phyloP scores from a whole-genome alignment of 768 basidiomycete genomes.

The Cyclocybe aegerita region DNA sequence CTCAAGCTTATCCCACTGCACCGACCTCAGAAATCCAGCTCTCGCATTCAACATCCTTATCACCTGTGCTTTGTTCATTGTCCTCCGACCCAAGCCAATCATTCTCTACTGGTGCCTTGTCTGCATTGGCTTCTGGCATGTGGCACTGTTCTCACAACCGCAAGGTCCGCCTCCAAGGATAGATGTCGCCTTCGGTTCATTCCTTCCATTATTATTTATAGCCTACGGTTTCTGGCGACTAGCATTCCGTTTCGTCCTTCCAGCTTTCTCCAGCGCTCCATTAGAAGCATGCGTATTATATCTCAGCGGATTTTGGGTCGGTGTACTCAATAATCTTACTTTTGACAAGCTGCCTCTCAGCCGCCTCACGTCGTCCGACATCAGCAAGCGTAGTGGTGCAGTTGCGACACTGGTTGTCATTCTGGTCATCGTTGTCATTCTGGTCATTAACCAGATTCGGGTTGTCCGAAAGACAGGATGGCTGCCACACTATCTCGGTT shows the following conservation, averaged over 20 bases:
- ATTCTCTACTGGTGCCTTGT: constrained; percentile 76
- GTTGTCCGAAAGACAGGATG: constrained; percentile 85
- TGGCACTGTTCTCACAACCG: constrained; percentile 77
- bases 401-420: constrained; percentile 70
- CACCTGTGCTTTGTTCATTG: constrained; percentile 64
- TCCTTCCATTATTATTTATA: constrained; percentile 78
- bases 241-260: constrained; percentile 72
- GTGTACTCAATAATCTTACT: constrained; percentile 72
- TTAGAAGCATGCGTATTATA: constrained; percentile 76
- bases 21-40: constrained; percentile 67
- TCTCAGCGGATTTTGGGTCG: constrained; percentile 76
- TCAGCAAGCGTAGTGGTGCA: constrained; percentile 64
- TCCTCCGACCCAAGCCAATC: constrained; percentile 71
- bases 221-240: constrained; percentile 78
- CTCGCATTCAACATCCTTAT: constrained; percentile 73
- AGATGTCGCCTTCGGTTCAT: constrained; percentile 70
- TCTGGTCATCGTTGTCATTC: constrained; percentile 53
- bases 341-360: constrained; percentile 73
- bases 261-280: constrained; percentile 64
- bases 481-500: constrained; percentile 72
- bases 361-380: constrained; percentile 69
- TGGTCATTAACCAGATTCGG: constrained; percentile 75
- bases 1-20: constrained; percentile 54
- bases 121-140: constrained; percentile 85
- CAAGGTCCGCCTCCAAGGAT: constrained; percentile 64